phyloP scores from a whole-genome alignment of 2,329 filamentous ascomycete genomes.

The Xylaria digitata region DNA sequence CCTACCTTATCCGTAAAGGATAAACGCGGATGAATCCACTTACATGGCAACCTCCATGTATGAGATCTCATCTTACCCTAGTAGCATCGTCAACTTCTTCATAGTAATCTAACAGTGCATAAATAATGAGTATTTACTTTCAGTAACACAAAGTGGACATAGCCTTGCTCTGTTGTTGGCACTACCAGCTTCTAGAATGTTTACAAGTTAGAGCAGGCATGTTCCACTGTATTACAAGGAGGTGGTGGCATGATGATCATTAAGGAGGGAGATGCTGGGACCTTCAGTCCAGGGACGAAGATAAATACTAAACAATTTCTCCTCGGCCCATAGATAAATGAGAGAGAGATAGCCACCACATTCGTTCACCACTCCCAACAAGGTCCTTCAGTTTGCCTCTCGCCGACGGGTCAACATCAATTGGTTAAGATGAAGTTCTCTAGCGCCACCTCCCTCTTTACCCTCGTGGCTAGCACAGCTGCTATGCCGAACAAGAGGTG shows the following conservation, averaged over 20 bases:
- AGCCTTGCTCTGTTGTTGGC: not conserved
- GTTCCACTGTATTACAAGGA: not conserved
- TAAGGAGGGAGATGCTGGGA: not conserved
- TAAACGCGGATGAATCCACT: too few relatives aligned
- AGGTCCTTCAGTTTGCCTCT: not conserved
- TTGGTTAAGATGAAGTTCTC: conserved; percentile 26
- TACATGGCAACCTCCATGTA: not conserved
- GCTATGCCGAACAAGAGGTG: conserved; percentile 25
- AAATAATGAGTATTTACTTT: too few relatives aligned
- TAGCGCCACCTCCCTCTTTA: conserved; percentile 17
- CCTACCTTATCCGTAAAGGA: too few relatives aligned
- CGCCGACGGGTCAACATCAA: not conserved
- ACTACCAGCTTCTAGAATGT: not conserved
- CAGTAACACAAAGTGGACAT: not conserved
- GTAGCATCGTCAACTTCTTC: not conserved
- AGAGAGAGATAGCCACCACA: not conserved
- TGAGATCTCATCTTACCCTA: not conserved
- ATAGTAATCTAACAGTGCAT: too few relatives aligned
- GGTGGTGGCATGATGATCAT: not conserved
- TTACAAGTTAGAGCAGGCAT: not conserved
- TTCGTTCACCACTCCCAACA: not conserved
- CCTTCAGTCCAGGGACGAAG: not conserved
- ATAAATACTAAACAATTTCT: conserved; percentile 2
- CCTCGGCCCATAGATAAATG: not conserved
- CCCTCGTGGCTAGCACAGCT: conserved; percentile 6